These are phyloP conservation scores for Gracilaria domingensis DNA, from an alignment of 23 red algal species.

Conservation along the genomic window DNA sequence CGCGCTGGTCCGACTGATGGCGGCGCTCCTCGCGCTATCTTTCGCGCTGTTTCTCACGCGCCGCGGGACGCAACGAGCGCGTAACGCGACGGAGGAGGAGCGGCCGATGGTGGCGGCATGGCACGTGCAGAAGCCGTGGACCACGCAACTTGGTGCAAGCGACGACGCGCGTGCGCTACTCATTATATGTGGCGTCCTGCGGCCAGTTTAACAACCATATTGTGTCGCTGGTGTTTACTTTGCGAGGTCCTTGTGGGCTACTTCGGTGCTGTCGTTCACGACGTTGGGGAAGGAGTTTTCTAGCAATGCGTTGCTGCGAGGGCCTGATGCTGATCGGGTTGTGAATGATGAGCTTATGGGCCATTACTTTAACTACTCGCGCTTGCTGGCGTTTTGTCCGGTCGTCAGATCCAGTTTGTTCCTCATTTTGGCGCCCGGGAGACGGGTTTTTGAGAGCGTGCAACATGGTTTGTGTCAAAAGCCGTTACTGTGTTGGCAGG, in stretches of 20 bases:
- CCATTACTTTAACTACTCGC: conserved; percentile 55
- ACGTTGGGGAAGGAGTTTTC: conserved; percentile 40
- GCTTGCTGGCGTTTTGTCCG: too few relatives aligned
- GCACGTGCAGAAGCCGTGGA: too few relatives aligned
- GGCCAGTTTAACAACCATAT: conserved; percentile 58
- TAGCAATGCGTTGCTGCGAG: too few relatives aligned
- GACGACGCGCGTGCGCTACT: not conserved
- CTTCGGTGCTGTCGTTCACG: conserved; percentile 28
- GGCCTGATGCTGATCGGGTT: too few relatives aligned
- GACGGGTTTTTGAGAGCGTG: too few relatives aligned
- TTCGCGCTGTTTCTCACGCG: not conserved
- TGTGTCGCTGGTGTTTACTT: conserved; percentile 44
- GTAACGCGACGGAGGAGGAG: not conserved
- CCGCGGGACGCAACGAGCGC: not conserved
- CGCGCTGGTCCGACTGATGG: not conserved
- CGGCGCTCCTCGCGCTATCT: too few relatives aligned
- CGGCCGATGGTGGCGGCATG: not conserved
- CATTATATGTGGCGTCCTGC: conserved; percentile 10
- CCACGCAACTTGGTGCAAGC: too few relatives aligned
- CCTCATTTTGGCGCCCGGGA: too few relatives aligned
- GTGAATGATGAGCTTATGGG: conserved; percentile 22
- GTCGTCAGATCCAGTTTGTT: too few relatives aligned
- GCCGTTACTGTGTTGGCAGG: conserved; percentile 23
- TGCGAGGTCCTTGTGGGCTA: conserved; percentile 9
- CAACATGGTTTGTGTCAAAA: conserved; percentile 50